phyloP scores from a whole-genome alignment of 106 monocot species.

The Dioscorea dumetorum region DNA sequence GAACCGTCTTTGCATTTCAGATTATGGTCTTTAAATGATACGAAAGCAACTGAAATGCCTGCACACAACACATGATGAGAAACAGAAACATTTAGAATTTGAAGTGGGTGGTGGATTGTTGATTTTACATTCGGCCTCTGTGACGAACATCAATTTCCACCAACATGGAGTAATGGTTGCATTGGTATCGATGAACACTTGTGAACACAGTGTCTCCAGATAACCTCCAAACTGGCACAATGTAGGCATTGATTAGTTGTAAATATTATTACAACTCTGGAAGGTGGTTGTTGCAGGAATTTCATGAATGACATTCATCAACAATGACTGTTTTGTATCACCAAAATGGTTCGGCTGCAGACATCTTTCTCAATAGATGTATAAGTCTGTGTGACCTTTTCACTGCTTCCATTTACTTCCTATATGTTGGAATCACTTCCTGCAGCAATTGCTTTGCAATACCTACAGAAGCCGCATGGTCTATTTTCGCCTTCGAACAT shows the following conservation, averaged over 20 bases:
- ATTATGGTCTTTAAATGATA: constrained; percentile 4
- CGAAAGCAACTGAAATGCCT: constrained; percentile 5
- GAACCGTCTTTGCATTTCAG: constrained; percentile 4
- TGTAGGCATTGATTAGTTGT: too few species aligned
- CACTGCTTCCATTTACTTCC: too few species aligned
- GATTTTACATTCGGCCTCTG: constrained; percentile 47
- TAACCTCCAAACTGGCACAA: too few species aligned
- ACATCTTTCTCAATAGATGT: constrained; percentile 25
- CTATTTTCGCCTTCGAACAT: too few species aligned
- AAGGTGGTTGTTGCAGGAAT: constrained; percentile 40
- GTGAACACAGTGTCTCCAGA: too few species aligned
- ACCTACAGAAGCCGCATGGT: too few species aligned
- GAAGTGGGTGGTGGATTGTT: not conserved
- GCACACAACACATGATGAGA: not conserved
- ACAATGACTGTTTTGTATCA: constrained; percentile 41
- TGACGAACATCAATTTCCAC: constrained; percentile 58
- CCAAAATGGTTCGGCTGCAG: constrained; percentile 7
- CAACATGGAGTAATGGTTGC: constrained; percentile 34
- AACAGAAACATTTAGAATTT: not conserved
- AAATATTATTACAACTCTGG: constrained; percentile 51
- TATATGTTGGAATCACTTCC: too few species aligned
- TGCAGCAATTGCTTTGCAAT: too few species aligned
- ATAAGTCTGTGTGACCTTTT: too few species aligned
- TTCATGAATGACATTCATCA: constrained; percentile 56
- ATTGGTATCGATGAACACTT: constrained; percentile 61